Evolutionary conservation across 345 rosid species (phyloP).

Genomic region (Corchorus olitorius): DNA sequence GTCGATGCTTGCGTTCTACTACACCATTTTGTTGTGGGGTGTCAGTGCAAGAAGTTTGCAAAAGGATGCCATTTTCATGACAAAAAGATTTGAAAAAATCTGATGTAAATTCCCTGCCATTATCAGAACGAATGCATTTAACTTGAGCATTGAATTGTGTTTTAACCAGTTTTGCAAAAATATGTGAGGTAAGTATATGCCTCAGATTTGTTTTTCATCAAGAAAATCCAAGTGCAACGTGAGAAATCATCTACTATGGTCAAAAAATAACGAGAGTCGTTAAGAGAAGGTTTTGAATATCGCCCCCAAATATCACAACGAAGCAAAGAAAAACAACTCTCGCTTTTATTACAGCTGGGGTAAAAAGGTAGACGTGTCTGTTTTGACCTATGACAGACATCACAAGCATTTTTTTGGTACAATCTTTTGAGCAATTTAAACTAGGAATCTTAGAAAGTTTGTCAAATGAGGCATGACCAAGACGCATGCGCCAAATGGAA

Average conservation of each 20-base stretch:
- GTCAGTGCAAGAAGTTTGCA: too few relatives aligned
- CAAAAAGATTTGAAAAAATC: too few relatives aligned
- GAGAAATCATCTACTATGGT: conserved; percentile 18
- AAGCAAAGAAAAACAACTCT: neutral
- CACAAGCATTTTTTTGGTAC: neutral
- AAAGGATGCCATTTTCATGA: too few relatives aligned
- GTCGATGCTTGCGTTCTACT: too few relatives aligned
- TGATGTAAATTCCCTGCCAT: neutral
- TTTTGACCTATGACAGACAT: neutral
- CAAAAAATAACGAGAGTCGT: neutral
- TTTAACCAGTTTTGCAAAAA: conserved; percentile 13
- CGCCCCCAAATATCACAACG: conserved; percentile 14
- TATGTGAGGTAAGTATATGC: neutral
- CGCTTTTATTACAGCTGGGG: neutral
- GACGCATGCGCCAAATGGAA: too few relatives aligned
- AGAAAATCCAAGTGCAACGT: neutral
- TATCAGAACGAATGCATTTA: neutral
- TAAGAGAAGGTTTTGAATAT: neutral
- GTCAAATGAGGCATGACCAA: too few relatives aligned
- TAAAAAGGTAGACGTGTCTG: neutral
- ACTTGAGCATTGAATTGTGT: neutral
- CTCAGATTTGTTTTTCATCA: conserved; percentile 16
- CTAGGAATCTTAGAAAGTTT: too few relatives aligned
- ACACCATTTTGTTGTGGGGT: too few relatives aligned
- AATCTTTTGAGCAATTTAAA: too few relatives aligned